phyloP scores from a whole-genome alignment of 2,329 filamentous ascomycete genomes.

The Venturia aucupariae region DNA sequence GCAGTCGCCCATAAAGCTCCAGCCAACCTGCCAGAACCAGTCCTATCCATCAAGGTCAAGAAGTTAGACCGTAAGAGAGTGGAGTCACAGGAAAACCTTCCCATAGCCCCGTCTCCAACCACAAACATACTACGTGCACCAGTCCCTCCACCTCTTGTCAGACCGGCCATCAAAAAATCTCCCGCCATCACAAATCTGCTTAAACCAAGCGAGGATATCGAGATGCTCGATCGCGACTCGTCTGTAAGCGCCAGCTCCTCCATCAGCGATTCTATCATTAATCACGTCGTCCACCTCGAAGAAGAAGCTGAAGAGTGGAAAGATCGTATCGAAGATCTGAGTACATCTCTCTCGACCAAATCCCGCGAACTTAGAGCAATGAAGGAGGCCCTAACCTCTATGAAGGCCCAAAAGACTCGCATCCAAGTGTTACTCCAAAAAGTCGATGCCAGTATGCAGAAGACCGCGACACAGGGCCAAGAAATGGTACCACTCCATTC shows the following conservation, averaged over 20 bases:
- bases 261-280: background rate
- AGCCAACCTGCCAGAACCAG: background rate
- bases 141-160: background rate
- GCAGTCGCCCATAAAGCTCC: background rate
- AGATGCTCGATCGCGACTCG: background rate
- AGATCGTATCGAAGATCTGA: background rate
- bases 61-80: background rate
- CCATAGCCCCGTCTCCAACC: background rate
- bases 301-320: slow-evolving; percentile 5
- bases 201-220: background rate
- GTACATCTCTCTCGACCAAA: background rate
- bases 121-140: background rate
- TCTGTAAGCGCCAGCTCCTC: background rate
- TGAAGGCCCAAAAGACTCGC: background rate
- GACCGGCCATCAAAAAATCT: background rate
- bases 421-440: background rate
- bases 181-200: background rate
- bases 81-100: background rate
- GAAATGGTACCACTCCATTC: background rate
- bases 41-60: background rate
- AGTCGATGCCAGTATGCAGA: background rate
- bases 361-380: background rate
- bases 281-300: background rate
- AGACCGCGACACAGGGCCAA: background rate
- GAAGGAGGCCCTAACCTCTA: background rate